phyloP scores from a whole-genome alignment of 257 asterid genomes.

The Scutellaria baicalensis region DNA sequence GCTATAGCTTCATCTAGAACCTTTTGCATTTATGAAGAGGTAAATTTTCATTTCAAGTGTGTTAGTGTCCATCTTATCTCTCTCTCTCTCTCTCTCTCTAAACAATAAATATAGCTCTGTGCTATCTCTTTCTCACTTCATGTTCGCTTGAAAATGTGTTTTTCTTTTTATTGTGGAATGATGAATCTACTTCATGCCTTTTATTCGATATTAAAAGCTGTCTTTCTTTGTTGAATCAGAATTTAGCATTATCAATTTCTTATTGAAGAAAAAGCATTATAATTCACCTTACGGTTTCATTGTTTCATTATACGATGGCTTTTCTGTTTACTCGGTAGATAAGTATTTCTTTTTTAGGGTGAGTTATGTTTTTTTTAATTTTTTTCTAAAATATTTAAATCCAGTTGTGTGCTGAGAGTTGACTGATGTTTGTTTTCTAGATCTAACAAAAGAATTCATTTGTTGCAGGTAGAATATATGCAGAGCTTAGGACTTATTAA shows the following conservation, averaged over 20 bases:
- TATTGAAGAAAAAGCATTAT: too few species aligned
- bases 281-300: neutral
- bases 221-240: neutral
- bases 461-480: conserved; percentile 67
- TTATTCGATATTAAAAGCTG: neutral
- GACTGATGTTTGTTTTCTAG: neutral
- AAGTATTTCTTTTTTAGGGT: neutral
- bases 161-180: neutral
- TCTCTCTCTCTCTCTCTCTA: too few species aligned
- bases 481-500: conserved; percentile 61
- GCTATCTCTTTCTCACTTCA: neutral
- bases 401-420: neutral
- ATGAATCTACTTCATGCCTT: neutral
- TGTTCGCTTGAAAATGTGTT: neutral
- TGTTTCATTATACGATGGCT: neutral
- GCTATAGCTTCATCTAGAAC: conserved; percentile 81
- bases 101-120: neutral
- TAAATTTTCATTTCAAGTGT: conserved; percentile 1
- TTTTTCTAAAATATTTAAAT: neutral
- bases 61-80: neutral
- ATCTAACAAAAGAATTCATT: neutral
- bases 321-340: neutral
- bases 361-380: neutral
- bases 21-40: conserved; percentile 90
- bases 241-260: neutral